Base-by-base conservation (phyloP, 257 asterid species). In the Gardenia jasminoides region DNA sequence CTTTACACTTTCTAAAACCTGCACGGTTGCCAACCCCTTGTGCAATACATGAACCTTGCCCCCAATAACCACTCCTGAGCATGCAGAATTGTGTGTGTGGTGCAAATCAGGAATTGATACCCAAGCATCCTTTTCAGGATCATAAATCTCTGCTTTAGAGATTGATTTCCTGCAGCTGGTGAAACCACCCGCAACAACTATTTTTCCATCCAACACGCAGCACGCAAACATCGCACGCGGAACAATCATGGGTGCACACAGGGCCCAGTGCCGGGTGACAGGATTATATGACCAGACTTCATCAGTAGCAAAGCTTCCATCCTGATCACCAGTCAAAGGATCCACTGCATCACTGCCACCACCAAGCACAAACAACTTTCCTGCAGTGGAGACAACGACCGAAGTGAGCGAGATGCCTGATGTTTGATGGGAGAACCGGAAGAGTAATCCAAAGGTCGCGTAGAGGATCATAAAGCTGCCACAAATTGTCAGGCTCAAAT, bases 181-280 rank as follows among this genome's bases (percentile, higher is more conserved):
- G 78, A 96, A 92, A 22, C 98, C 99, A 24, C 99, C 99, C 0
- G 99, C 99, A 26, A 94, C 98, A 10, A 96, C 80, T 56, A 96
- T 96, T 85, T 90, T 96, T 56, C 95, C 99, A 8, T 96, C 97
- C 81, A 91, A 78, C 71, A 84, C 97, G 47, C 98, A 92, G 83
- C 99, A 96, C 15, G 97, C 98, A 36, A 96, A 96, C 99, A 94
- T 96, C 76, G 98, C 97, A 2, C 98, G 97, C 2, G 99, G 98
- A 54, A 96, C 91, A 5, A 87, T 83, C 99, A 96, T 96, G 70
- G 99, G 72, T 19, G 93, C 88, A 16, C 98, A 83, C 4, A 69
- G 83, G 80, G 88, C 77, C 99, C 99, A 96, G 31, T 47, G 82
- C 78, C 97, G 83, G 52, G 78, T 79, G 12, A 92, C 81, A 0